Evolutionary conservation across 2,329 filamentous ascomycete genomes (phyloP).

Genomic region (Paracamarosporium sp.): DNA sequence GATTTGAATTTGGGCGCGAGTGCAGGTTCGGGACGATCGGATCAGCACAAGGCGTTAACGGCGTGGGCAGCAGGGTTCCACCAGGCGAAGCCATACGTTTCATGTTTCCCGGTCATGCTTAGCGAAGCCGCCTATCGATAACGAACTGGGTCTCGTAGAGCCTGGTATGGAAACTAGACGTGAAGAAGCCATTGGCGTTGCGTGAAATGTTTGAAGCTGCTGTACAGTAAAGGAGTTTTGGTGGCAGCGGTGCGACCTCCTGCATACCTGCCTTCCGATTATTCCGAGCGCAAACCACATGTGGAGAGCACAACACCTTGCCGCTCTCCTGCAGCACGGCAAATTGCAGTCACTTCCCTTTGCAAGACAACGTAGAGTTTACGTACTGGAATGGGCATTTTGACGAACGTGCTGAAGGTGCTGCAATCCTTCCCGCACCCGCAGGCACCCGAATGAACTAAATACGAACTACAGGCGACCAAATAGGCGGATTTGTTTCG

Average conservation of each 20-base stretch:
- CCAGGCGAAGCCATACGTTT: constrained; percentile 1
- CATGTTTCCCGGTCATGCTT: not conserved
- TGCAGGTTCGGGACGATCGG: constrained; percentile 3
- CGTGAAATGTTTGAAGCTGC: not conserved
- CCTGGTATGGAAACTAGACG: not conserved
- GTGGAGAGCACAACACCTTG: not conserved
- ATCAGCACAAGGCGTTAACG: constrained; percentile 5
- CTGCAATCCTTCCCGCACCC: not conserved
- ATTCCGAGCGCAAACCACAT: not conserved
- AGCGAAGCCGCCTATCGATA: constrained; percentile 3
- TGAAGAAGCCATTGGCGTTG: not conserved
- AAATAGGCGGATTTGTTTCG: not conserved
- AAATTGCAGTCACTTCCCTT: not conserved
- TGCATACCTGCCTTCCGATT: not conserved
- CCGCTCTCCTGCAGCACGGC: not conserved
- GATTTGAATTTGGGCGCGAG: not conserved
- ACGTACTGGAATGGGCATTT: not conserved
- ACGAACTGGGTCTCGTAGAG: not conserved
- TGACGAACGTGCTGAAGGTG: not conserved
- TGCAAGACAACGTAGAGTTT: not conserved
- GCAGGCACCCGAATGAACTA: not conserved
- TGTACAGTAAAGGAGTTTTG: not conserved
- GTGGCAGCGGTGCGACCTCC: not conserved
- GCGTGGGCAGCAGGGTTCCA: constrained; percentile 4
- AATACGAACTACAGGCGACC: not conserved